These are phyloP conservation scores for Rutidosis leptorrhynchoides DNA, from an alignment of 129 eudicot genomes.

Conservation along the genomic window DNA sequence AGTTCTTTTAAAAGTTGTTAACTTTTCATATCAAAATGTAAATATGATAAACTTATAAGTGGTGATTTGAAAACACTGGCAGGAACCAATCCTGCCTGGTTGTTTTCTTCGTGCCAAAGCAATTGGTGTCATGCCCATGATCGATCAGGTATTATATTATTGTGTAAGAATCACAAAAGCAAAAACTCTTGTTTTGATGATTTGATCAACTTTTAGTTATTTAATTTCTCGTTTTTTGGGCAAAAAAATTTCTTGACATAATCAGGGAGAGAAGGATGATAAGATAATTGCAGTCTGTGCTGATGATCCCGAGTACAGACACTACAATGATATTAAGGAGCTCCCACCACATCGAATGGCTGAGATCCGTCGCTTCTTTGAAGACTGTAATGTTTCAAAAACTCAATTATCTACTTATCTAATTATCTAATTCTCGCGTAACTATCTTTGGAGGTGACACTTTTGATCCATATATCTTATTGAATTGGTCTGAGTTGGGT, in stretches of 20 bases:
- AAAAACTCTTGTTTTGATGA: too few relatives aligned
- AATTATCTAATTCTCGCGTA: background rate
- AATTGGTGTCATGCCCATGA: constrained; percentile 98
- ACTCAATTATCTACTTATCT: background rate
- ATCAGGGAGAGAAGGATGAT: constrained; percentile 96
- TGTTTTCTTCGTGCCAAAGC: constrained; percentile 94
- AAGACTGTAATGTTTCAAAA: constrained; percentile 80
- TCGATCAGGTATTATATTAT: constrained; percentile 62
- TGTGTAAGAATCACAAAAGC: background rate
- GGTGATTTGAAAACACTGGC: constrained; percentile 22
- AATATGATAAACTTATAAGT: background rate
- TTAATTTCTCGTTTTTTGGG: too few relatives aligned
- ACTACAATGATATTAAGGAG: constrained; percentile 80
- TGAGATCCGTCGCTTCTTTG: constrained; percentile 98
- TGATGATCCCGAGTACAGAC: constrained; percentile 92
- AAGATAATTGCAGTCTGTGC: constrained; percentile 99
- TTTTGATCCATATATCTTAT: background rate
- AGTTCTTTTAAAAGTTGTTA: background rate
- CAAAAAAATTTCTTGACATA: too few relatives aligned
- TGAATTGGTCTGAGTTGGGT: background rate
- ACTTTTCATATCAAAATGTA: background rate
- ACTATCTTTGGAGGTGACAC: constrained; percentile 1
- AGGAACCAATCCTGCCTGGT: constrained; percentile 99
- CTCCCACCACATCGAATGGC: constrained; percentile 97
- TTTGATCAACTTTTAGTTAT: too few relatives aligned